Evolutionary conservation across 768 basidiomycete species (phyloP).

Genomic region (Rhizopogon vinicolor): DNA sequence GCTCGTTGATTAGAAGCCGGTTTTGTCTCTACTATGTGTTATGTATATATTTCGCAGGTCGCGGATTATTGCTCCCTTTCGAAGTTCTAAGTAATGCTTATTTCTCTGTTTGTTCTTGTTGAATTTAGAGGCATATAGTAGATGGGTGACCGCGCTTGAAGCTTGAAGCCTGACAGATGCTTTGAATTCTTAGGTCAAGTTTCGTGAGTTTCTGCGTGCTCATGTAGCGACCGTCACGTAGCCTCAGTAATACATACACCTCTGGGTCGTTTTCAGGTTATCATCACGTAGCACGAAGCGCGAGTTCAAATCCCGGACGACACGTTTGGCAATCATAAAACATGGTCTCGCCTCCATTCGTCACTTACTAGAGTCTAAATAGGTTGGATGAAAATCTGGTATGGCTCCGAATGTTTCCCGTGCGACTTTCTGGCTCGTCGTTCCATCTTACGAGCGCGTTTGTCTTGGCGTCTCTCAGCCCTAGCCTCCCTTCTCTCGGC

Average conservation of each 20-base stretch:
- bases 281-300: background rate
- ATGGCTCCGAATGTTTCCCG: conserved; percentile 12
- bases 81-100: no score
- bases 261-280: no score
- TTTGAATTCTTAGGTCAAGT: no score
- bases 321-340: background rate
- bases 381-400: conserved; percentile 17
- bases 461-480: conserved; percentile 11
- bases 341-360: background rate
- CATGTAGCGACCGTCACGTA: no score
- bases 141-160: no score
- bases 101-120: background rate
- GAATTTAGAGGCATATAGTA: background rate
- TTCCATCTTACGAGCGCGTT: conserved; percentile 9
- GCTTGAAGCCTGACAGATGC: no score
- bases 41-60: no score
- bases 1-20: no score
- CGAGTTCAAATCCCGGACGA: background rate
- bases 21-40: no score
- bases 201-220: no score
- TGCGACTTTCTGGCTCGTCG: conserved; percentile 12
- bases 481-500: conserved; percentile 5
- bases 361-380: background rate
- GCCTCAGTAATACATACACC: no score
- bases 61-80: no score